A percentile compares a stretch with the other conserved stretches of the same genome.
phyloP scores from a whole-genome alignment of 495 filamentous ascomycete genomes.

The Tuber brumale region DNA sequence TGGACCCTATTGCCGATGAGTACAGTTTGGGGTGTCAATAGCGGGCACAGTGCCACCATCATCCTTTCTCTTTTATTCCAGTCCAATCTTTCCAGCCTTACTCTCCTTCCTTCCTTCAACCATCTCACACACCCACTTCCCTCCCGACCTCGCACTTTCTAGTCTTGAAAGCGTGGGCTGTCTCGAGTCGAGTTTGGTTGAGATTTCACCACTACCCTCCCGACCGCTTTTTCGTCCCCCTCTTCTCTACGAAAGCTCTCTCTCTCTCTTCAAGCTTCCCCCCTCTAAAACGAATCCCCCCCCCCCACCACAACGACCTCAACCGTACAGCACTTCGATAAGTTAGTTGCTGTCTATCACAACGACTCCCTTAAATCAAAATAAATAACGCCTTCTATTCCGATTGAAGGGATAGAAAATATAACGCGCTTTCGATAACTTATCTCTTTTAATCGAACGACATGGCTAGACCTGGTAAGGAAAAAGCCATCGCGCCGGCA shows the following conservation, averaged over 20 bases:
- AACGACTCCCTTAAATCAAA: background rate
- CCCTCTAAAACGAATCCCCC: background rate
- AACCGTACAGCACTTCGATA: background rate
- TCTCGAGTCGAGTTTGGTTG: background rate
- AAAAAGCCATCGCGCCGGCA: slow-evolving; percentile 36
- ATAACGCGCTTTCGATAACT: background rate
- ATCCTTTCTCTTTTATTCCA: background rate
- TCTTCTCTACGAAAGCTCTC: slow-evolving; percentile 9
- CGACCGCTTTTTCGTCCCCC: slow-evolving; percentile 12
- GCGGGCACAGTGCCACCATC: background rate
- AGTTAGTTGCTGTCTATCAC: background rate
- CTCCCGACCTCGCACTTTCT: background rate
- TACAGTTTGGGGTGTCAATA: background rate
- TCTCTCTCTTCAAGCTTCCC: slow-evolving; percentile 8
- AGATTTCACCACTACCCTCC: slow-evolving; percentile 9
- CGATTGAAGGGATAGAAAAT: background rate
- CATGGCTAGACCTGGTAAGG: slow-evolving; percentile 22
- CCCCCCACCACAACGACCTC: slow-evolving; percentile 10
- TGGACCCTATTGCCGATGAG: background rate
- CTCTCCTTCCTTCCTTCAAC: background rate
- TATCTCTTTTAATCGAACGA: background rate
- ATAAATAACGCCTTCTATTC: background rate
- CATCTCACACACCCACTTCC: slow-evolving; percentile 2
- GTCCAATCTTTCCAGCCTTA: background rate
- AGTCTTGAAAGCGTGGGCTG: background rate